These are phyloP conservation scores for Trichosanthes truncata DNA, from an alignment of 306 rosid genomes.

Conservation along the genomic window DNA sequence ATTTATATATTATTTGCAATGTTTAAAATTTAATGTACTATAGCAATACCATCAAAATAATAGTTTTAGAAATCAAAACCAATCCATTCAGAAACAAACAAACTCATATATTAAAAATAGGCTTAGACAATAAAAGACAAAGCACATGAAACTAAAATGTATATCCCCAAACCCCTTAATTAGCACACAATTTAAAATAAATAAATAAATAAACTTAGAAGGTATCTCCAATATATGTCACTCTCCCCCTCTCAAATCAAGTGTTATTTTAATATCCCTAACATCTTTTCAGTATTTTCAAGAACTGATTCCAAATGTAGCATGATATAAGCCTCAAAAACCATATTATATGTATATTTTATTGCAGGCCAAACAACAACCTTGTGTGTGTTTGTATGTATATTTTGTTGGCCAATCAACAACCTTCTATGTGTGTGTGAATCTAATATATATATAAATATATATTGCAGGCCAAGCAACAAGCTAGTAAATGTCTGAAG, in stretches of 20 bases:
- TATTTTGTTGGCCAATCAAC: neutral
- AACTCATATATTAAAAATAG: neutral
- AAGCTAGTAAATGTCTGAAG: neutral
- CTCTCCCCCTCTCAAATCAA: neutral
- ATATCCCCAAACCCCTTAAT: neutral
- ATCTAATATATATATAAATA: neutral
- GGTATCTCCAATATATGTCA: neutral
- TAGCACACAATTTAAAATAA: neutral
- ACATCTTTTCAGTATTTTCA: neutral
- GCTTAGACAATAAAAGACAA: neutral
- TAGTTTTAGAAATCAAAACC: neutral
- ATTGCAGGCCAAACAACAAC: constrained; percentile 5
- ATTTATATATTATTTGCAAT: no score
- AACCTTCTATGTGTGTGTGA: neutral
- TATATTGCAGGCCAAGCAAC: constrained; percentile 1
- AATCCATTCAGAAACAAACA: neutral
- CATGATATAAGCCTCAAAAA: neutral
- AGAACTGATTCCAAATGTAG: neutral
- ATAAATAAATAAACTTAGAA: neutral
- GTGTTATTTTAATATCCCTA: neutral
- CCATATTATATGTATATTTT: neutral
- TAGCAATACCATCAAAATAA: neutral
- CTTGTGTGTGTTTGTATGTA: neutral
- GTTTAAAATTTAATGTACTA: neutral
- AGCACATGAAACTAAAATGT: neutral